Evolutionary conservation across 495 filamentous ascomycete species (phyloP), one percentile per base, ranked within the genome.

Genomic region (Trichoderma erinaceum): DNA sequence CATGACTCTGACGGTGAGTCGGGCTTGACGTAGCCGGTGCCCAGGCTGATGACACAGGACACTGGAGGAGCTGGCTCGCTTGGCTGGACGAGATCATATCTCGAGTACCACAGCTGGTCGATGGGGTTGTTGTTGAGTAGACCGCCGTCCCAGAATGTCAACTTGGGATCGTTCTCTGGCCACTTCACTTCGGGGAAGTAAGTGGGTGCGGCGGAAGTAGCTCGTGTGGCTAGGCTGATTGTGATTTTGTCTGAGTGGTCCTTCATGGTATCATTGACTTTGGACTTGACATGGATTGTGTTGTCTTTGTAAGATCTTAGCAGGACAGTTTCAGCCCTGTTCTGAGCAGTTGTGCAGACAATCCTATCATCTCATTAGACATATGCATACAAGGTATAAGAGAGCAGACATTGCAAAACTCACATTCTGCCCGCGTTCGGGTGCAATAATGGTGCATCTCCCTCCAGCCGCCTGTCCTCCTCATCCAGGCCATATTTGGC

Each of bases 381-480:
- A 44, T 7, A 6, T 44, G 1, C 41, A 6, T 58, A 61, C 50
- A 64, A 61, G 15, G 48, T 52, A n/a, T 18, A 52, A 29, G 52
- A 29, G 21, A 21, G 27, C 32, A 61, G 27, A 32, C 15, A 10
- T 8, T 63, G 0, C 38, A 13, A 66, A 64, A 35, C 67, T 66
- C 74, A 82, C 78, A 81, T 78, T 71, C 76, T 74, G 65, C 67
- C 16, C 13, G 72, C 69, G 68, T 69, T 69, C 68, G 66, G 65
- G 67, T 84, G 79, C 69, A 78, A 75, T 29, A 84, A 69, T 29
- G 82, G 71, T 29, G 73, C 74, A 63, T 32, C 25, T 25, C 56
- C 56, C 25, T 61, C 27, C 8, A 61, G 16, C 10, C 16, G 27
- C 56, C 27, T 27, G 56, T 61, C 56, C 21, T 82, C 75, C 50